Percentiles rank a stretch among this genome's conserved stretches.
Conservation (phyloP, 2,329 filamentous ascomycete species). For the Cylindrodendrum hubeiense region DNA sequence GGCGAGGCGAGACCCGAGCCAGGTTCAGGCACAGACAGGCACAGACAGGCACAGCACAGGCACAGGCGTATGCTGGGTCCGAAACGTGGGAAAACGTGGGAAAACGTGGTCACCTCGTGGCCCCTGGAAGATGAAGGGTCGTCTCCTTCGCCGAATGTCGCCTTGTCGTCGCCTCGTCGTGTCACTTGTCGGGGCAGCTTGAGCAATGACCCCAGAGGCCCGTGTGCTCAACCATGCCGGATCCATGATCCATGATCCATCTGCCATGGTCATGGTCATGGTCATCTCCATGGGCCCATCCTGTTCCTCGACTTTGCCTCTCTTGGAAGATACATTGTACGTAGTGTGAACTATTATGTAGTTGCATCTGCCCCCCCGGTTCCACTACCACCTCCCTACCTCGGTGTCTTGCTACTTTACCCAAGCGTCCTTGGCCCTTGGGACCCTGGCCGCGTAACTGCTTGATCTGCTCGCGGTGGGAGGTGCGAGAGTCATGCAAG, state of each 20-base stretch:
- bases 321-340: slow-evolving; percentile 2
- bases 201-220: neutral
- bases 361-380: slow-evolving; percentile 2
- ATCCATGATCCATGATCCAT: neutral
- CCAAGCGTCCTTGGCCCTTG: neutral
- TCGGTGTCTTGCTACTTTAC: neutral
- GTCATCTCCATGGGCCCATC: slow-evolving; percentile 24
- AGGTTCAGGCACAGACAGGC: neutral
- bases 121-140: slow-evolving; percentile 24
- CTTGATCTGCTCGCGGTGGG: neutral
- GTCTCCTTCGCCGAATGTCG: slow-evolving; percentile 9
- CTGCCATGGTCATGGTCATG: slow-evolving; percentile 2
- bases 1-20: slow-evolving; percentile 1
- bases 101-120: slow-evolving; percentile 32
- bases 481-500: slow-evolving; percentile 26
- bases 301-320: slow-evolving; percentile 17
- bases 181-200: slow-evolving; percentile 1
- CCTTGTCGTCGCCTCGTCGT: slow-evolving; percentile 4
- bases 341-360: neutral
- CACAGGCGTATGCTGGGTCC: slow-evolving; percentile 2
- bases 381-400: slow-evolving; percentile 17
- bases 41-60: too few relatives aligned
- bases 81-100: slow-evolving; percentile 13
- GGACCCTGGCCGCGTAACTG: neutral
- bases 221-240: neutral